Evolutionary conservation across 23 red algal species (phyloP), one percentile per base, ranked within the genome.

Genomic region (Gracilaria gracilis): DNA sequence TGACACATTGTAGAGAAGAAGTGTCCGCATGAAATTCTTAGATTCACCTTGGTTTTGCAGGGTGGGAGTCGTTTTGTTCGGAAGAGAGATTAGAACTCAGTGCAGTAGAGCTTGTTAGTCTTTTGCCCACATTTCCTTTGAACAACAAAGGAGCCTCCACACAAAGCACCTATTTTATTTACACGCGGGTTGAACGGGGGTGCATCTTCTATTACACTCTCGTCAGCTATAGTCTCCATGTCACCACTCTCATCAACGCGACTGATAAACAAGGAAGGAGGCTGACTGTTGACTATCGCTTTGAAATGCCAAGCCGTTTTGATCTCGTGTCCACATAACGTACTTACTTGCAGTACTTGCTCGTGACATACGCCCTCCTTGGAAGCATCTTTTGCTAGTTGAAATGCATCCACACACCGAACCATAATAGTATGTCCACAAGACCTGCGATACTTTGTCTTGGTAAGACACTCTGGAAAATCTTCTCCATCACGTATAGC

Each of bases 281-380:
- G 51, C 2, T 82, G 42, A 66, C n/a, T 37, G 33, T 49, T 28
- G 25, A 69, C 71, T 33, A 44, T 33, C 7, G 20, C 12, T 39
- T 15, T 53, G 8, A 73, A 67, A 71, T 81, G 36, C 21, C 88
- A 91, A 47, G 62, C 34, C 20, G 38, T 40, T 67, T 55, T 82
- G 48, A 91, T 91, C 27, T 69, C 37, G 66, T 91, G 88, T 32
- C 88, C 88, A 50, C 88, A 91, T 36, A 82, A 51, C 47, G 88
- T 58, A 91, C 88, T 91, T 0, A 33, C 19, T 49, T 82, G 36
- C 21, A 23, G 23, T 58, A 73, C 51, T 71, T 62, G 29, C 47
- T 91, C 75, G 20, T 0, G 6, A 50, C 88, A 91, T 61, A 59
- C 28, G 29, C 46, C 38, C 59, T 91, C 88, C 28, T 67, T 38